Evolutionary conservation across 2,329 filamentous ascomycete genomes (phyloP).

Genomic region (Beauveria pseudobassiana): DNA sequence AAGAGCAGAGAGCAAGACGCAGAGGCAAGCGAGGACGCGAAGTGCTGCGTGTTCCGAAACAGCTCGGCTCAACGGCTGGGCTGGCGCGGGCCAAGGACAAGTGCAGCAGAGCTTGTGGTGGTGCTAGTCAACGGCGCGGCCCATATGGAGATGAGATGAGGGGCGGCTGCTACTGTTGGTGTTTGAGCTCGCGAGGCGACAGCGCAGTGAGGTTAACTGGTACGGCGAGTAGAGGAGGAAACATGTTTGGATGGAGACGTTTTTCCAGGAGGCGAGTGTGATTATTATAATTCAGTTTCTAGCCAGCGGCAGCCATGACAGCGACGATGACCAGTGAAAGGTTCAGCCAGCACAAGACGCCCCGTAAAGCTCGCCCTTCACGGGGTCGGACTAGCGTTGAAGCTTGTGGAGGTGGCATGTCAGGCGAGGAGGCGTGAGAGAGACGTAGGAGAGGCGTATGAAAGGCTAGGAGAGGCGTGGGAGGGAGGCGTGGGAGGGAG

Average conservation of each 20-base stretch:
- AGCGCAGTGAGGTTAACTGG: neutral
- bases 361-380: too few species aligned
- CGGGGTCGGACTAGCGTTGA: too few species aligned
- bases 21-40: neutral
- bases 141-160: slow-evolving; percentile 3
- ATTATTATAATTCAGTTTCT: too few species aligned
- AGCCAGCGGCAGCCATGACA: too few species aligned
- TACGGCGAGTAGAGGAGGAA: neutral
- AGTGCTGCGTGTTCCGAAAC: slow-evolving; percentile 1
- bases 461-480: too few species aligned
- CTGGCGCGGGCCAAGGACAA: neutral
- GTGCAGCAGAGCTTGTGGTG: neutral
- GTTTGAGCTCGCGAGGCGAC: neutral
- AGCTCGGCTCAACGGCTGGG: neutral
- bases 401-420: too few species aligned
- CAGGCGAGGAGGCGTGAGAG: too few species aligned
- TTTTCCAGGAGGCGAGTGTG: too few species aligned
- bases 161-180: slow-evolving; percentile 2
- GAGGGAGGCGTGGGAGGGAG: too few species aligned
- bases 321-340: too few species aligned
- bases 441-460: too few species aligned
- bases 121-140: neutral
- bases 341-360: too few species aligned
- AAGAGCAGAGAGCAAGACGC: neutral
- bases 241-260: neutral